phyloP scores from a whole-genome alignment of 2,329 filamentous ascomycete species.

The Sordariomycetes sp. region DNA sequence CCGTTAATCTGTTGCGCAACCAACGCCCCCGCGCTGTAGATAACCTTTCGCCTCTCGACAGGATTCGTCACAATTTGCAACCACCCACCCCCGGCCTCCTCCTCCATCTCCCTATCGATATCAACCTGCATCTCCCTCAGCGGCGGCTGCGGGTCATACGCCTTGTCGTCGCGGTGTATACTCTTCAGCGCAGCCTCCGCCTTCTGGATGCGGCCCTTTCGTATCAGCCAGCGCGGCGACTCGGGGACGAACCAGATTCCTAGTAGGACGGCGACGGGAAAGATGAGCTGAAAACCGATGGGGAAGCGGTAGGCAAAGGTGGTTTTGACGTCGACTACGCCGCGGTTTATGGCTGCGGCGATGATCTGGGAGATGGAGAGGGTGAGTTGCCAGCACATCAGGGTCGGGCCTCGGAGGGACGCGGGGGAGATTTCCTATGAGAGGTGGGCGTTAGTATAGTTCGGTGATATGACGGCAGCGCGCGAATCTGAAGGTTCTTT shows the following conservation, averaged over 20 bases:
- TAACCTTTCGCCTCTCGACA: slow-evolving; percentile 26
- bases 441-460: not conserved
- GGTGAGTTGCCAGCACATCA: slow-evolving; percentile 19
- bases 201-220: slow-evolving; percentile 12
- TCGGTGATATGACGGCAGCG: not conserved
- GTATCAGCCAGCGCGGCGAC: slow-evolving; percentile 16
- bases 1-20: slow-evolving; percentile 28
- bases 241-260: slow-evolving; percentile 13
- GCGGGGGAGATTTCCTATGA: slow-evolving; percentile 12
- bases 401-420: slow-evolving; percentile 13
- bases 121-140: slow-evolving; percentile 10
- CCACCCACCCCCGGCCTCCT: slow-evolving; percentile 20
- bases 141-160: slow-evolving; percentile 14
- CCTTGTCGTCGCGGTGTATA: slow-evolving; percentile 17
- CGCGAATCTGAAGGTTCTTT: not conserved
- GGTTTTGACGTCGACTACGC: slow-evolving; percentile 12
- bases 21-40: slow-evolving; percentile 25
- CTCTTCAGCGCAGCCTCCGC: slow-evolving; percentile 17
- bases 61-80: slow-evolving; percentile 21
- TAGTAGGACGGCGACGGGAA: slow-evolving; percentile 12
- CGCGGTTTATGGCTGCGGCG: slow-evolving; percentile 14
- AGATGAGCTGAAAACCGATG: slow-evolving; percentile 13
- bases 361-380: slow-evolving; percentile 16
- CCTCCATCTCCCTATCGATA: slow-evolving; percentile 11
- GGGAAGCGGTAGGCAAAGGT: slow-evolving; percentile 13